These are phyloP conservation scores for Trametes polyzona DNA, from an alignment of 1,284 basidiomycete species.

Conservation along the genomic window DNA sequence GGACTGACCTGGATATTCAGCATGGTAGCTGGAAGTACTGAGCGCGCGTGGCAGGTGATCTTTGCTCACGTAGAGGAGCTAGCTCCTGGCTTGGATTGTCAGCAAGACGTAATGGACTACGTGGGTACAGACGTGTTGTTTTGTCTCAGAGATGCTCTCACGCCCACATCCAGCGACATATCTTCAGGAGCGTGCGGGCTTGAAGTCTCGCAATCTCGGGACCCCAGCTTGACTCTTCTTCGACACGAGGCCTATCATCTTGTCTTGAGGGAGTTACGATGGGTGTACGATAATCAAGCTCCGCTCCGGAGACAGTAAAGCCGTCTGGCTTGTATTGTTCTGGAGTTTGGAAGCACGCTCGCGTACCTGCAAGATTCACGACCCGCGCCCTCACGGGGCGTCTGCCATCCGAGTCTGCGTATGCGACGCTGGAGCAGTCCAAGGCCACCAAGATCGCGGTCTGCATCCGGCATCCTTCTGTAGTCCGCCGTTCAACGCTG, in stretches of 20 bases:
- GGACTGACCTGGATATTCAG: too few relatives aligned
- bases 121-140: too few relatives aligned
- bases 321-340: conserved; percentile 12
- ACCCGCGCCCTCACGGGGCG: conserved; percentile 4
- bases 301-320: conserved; percentile 10
- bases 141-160: too few relatives aligned
- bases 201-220: too few relatives aligned
- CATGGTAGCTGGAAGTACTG: too few relatives aligned
- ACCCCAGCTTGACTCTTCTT: too few relatives aligned
- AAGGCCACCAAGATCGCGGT: not conserved
- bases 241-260: not conserved
- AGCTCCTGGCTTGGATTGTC: too few relatives aligned
- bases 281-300: conserved; percentile 9
- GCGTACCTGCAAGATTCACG: conserved; percentile 18
- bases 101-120: too few relatives aligned
- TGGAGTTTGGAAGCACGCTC: conserved; percentile 18
- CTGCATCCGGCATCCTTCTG: conserved; percentile 20
- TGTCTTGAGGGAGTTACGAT: not conserved
- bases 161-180: too few relatives aligned
- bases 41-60: too few relatives aligned
- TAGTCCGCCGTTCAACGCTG: not conserved
- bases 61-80: too few relatives aligned
- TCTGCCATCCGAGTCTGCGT: not conserved
- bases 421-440: not conserved
- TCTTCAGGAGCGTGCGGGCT: too few relatives aligned